Evolutionary conservation across 2,329 filamentous ascomycete species (phyloP).

Genomic region (Diplodia scrobiculata): DNA sequence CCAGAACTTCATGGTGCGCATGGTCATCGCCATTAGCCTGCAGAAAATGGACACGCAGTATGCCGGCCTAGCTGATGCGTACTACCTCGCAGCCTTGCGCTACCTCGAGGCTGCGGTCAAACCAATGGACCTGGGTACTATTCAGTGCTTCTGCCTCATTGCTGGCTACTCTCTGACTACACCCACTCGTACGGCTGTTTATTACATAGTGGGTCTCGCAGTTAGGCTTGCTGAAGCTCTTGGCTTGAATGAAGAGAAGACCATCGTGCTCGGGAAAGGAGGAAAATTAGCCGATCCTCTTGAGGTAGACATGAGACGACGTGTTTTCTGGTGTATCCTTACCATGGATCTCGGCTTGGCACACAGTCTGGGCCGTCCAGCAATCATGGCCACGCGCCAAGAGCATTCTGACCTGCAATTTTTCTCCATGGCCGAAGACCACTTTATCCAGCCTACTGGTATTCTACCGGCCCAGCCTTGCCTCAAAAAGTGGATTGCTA

Average conservation of each 20-base stretch:
- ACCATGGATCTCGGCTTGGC: slow-evolving; percentile 88
- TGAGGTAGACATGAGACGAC: slow-evolving; percentile 84
- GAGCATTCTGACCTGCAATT: slow-evolving; percentile 85
- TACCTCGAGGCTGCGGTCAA: slow-evolving; percentile 80
- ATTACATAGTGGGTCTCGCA: slow-evolving; percentile 88
- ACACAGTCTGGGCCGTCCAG: slow-evolving; percentile 83
- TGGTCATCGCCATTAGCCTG: slow-evolving; percentile 92
- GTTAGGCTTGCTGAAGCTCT: slow-evolving; percentile 86
- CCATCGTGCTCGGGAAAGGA: slow-evolving; percentile 66
- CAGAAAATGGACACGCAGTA: slow-evolving; percentile 89
- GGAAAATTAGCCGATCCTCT: slow-evolving; percentile 67
- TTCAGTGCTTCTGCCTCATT: slow-evolving; percentile 86
- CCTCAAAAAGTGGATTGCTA: slow-evolving; percentile 81
- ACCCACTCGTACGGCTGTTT: slow-evolving; percentile 86
- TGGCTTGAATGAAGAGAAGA: slow-evolving; percentile 84
- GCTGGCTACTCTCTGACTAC: slow-evolving; percentile 91
- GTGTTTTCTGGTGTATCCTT: slow-evolving; percentile 83
- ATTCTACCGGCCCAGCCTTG: slow-evolving; percentile 71
- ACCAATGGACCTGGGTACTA: slow-evolving; percentile 84
- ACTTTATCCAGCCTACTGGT: slow-evolving; percentile 75
- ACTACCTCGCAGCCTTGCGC: slow-evolving; percentile 86
- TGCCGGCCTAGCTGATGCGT: slow-evolving; percentile 91
- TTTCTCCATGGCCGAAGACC: slow-evolving; percentile 79
- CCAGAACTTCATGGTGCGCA: slow-evolving; percentile 82
- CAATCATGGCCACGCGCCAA: slow-evolving; percentile 76